Conservation (phyloP, 306 rosid genomes). For the Sicyos edulis region DNA sequence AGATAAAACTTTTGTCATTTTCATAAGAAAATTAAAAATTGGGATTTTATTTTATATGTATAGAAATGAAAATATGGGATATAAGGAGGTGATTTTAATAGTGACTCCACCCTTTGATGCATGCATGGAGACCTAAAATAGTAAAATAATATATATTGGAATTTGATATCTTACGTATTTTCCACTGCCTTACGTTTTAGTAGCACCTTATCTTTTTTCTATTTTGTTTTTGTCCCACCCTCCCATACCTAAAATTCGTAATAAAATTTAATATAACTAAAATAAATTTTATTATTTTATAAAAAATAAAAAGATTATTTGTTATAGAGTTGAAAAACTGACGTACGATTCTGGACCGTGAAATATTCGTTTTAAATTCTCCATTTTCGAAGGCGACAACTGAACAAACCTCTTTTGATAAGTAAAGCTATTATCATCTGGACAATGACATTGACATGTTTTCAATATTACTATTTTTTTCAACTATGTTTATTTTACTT, state of each 20-base stretch:
- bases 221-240: slow-evolving; percentile 5
- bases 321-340: not conserved
- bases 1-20: too few species aligned
- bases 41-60: too few species aligned
- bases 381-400: slow-evolving; percentile 12
- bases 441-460: slow-evolving; percentile 7
- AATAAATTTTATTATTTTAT: not conserved
- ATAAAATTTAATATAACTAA: not conserved
- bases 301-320: too few species aligned
- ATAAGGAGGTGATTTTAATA: not conserved
- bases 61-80: not conserved
- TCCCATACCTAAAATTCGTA: not conserved
- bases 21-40: too few species aligned
- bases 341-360: not conserved
- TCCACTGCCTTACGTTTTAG: slow-evolving; percentile 17
- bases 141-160: not conserved
- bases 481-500: too few species aligned
- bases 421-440: not conserved
- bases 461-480: not conserved
- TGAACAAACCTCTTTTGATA: not conserved
- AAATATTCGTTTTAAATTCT: slow-evolving; percentile 17
- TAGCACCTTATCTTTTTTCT: slow-evolving; percentile 15
- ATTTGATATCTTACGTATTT: slow-evolving; percentile 12
- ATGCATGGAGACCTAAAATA: slow-evolving; percentile 1
- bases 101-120: not conserved